Percentiles rank a stretch among this genome's conserved stretches.
phyloP scores from a whole-genome alignment of 177 flowering plant species.

The Vitis hybrid region DNA sequence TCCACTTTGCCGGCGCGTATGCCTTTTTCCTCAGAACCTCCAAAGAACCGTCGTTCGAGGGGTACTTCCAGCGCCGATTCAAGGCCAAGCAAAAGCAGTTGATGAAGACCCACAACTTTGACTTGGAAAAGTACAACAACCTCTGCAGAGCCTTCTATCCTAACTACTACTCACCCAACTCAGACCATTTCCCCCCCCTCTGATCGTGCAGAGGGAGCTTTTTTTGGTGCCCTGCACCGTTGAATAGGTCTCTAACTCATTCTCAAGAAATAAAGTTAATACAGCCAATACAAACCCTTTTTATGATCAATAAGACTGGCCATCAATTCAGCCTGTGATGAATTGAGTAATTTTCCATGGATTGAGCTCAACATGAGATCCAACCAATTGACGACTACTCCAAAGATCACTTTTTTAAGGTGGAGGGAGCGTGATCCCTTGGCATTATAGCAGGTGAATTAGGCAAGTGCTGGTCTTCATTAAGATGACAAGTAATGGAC shows the following conservation, averaged over 20 bases:
- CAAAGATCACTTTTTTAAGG: too few relatives aligned
- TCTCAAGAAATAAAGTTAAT: neutral
- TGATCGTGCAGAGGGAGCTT: neutral
- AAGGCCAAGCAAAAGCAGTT: constrained; percentile 54
- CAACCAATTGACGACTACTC: too few relatives aligned
- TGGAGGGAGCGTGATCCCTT: too few relatives aligned
- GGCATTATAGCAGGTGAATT: too few relatives aligned
- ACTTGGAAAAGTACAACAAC: constrained; percentile 45
- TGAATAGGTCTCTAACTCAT: neutral
- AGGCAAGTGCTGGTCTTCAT: too few relatives aligned
- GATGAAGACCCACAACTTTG: constrained; percentile 54
- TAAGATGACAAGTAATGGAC: too few relatives aligned
- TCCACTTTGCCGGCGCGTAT: constrained; percentile 59
- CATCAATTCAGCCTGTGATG: neutral
- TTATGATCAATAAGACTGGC: neutral
- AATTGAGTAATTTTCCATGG: too few relatives aligned
- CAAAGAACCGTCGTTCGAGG: constrained; percentile 78
- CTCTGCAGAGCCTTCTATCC: constrained; percentile 44
- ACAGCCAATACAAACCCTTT: neutral
- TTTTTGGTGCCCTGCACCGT: neutral
- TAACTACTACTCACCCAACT: neutral
- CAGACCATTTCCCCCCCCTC: neutral
- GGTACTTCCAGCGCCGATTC: constrained; percentile 64
- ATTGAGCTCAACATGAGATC: too few relatives aligned
- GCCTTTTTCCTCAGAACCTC: constrained; percentile 75